These are phyloP conservation scores for Magnolia officinalis DNA, from an alignment of 164 flowering plant genomes.

Conservation along the genomic window DNA sequence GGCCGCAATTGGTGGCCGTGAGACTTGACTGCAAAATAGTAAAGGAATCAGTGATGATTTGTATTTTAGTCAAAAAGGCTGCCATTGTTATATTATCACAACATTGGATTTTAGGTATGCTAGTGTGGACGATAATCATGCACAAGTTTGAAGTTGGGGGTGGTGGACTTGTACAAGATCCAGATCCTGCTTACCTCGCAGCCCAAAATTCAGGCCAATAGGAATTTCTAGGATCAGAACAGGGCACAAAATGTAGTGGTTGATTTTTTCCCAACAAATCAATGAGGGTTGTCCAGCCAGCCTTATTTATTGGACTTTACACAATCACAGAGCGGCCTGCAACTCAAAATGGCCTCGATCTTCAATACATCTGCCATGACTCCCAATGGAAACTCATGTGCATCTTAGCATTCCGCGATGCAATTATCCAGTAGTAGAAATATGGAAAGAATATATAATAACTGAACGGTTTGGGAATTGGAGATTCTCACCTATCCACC, in stretches of 20 bases:
- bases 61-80: neutral
- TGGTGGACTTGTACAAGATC: no score
- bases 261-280: neutral
- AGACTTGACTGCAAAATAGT: constrained; percentile 41
- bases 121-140: neutral
- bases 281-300: neutral
- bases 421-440: no score
- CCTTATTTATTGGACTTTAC: neutral
- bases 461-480: neutral
- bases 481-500: constrained; percentile 34
- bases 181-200: no score
- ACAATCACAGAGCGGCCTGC: neutral
- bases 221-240: no score
- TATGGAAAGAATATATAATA: neutral
- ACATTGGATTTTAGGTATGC: neutral
- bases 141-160: no score
- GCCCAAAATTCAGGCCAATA: no score
- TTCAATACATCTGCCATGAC: no score
- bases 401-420: no score
- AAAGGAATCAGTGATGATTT: neutral
- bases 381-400: no score
- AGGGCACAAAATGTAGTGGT: neutral
- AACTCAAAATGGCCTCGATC: neutral
- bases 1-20: constrained; percentile 38
- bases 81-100: neutral